Evolutionary conservation across 2,329 filamentous ascomycete species (phyloP).

Genomic region (Claviceps capensis): DNA sequence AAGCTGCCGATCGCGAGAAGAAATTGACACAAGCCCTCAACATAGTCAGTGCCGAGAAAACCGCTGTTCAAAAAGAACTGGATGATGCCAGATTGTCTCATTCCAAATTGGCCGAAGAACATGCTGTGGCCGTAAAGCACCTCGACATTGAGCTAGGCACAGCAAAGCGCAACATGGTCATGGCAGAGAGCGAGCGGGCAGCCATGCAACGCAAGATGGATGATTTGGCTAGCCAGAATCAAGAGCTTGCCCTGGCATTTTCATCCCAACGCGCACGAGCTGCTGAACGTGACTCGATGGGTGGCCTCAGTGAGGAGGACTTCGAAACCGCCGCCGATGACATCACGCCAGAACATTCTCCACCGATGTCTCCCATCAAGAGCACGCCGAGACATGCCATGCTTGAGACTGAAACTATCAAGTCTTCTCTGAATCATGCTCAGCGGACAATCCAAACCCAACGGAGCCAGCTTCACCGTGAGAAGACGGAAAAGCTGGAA

Average conservation of each 20-base stretch:
- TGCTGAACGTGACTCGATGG: slow-evolving; percentile 48
- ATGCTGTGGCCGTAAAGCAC: slow-evolving; percentile 61
- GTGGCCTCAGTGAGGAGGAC: slow-evolving; percentile 46
- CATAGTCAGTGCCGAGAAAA: slow-evolving; percentile 60
- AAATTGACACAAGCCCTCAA: slow-evolving; percentile 64
- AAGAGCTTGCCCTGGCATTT: slow-evolving; percentile 76
- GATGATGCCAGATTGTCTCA: slow-evolving; percentile 78
- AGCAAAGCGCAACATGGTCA: slow-evolving; percentile 64
- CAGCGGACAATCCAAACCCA: slow-evolving; percentile 94
- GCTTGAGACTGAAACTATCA: slow-evolving; percentile 90
- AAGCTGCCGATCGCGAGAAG: slow-evolving; percentile 70
- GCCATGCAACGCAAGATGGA: slow-evolving; percentile 74
- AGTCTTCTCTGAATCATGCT: slow-evolving; percentile 85
- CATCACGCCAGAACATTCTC: slow-evolving; percentile 75
- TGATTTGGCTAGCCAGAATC: slow-evolving; percentile 77
- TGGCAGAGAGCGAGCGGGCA: slow-evolving; percentile 66
- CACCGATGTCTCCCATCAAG: slow-evolving; percentile 81
- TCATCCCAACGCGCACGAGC: slow-evolving; percentile 56
- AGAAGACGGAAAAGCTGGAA: slow-evolving; percentile 97
- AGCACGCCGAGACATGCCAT: slow-evolving; percentile 79
- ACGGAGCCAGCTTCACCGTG: slow-evolving; percentile 86
- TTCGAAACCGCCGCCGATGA: slow-evolving; percentile 53
- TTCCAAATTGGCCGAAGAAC: slow-evolving; percentile 68
- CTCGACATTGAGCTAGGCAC: slow-evolving; percentile 81
- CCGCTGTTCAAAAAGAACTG: slow-evolving; percentile 64